Evolutionary conservation across 2,329 filamentous ascomycete genomes (phyloP).

Genomic region (Xylaria sp.): DNA sequence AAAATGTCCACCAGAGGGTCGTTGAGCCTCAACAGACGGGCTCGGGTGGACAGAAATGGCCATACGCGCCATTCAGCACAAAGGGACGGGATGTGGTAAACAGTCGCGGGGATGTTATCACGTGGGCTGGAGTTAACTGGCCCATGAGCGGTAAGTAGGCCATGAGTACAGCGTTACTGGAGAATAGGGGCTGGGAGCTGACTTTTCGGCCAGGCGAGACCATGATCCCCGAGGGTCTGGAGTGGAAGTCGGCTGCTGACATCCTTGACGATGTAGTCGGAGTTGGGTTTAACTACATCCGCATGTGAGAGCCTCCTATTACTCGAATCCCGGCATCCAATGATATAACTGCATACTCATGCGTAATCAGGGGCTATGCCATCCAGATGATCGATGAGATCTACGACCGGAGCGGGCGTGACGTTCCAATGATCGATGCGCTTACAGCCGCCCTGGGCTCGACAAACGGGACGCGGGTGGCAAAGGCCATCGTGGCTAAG

Average conservation of each 20-base stretch:
- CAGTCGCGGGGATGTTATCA: conserved; percentile 50
- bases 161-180: not conserved
- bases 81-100: conserved; percentile 53
- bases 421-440: conserved; percentile 53
- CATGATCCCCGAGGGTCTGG: conserved; percentile 66
- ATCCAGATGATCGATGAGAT: conserved; percentile 66
- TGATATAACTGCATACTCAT: conserved; percentile 25
- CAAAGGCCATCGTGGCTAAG: conserved; percentile 58
- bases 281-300: conserved; percentile 65
- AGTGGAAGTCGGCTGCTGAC: conserved; percentile 60
- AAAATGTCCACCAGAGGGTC: conserved; percentile 24
- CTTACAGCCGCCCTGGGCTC: conserved; percentile 56
- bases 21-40: conserved; percentile 30
- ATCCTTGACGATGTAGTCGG: conserved; percentile 61
- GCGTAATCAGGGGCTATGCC: conserved; percentile 56
- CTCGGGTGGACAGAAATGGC: conserved; percentile 44
- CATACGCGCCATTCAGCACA: conserved; percentile 54
- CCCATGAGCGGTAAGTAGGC: conserved; percentile 49
- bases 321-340: not conserved
- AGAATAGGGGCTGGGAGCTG: not conserved
- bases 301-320: conserved; percentile 51
- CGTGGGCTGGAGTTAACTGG: conserved; percentile 53
- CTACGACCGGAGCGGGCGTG: conserved; percentile 52
- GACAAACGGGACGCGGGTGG: conserved; percentile 59
- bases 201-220: conserved; percentile 53